Conservation (phyloP, 495 filamentous ascomycete genomes). For the Entonaema liquescens region DNA sequence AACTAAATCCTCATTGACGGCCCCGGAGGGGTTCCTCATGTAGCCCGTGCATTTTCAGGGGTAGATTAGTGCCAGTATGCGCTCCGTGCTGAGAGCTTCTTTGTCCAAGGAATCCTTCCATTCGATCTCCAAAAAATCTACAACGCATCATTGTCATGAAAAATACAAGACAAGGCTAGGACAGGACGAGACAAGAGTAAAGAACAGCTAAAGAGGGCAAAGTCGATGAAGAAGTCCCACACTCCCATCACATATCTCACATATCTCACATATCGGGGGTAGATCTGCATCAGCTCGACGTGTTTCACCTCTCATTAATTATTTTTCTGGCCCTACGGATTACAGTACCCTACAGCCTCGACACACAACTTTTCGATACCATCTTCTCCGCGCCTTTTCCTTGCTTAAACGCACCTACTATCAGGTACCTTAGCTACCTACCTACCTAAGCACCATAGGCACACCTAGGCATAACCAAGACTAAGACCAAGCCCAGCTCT, state of each 20-base stretch:
- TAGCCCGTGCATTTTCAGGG: conserved; percentile 12
- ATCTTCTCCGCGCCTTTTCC: conserved; percentile 16
- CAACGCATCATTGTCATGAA: conserved; percentile 27
- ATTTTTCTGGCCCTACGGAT: conserved; percentile 26
- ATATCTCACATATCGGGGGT: conserved; percentile 24
- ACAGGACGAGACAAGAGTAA: conserved; percentile 19
- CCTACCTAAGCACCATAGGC: not conserved
- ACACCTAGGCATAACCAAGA: conserved; percentile 4
- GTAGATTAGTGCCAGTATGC: conserved; percentile 18
- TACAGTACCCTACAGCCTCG: conserved; percentile 23
- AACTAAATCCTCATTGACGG: conserved; percentile 18
- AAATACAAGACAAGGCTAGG: conserved; percentile 16
- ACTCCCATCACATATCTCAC: too few species aligned
- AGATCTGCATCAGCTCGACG: conserved; percentile 41
- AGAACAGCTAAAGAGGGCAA: not conserved
- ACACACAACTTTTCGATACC: conserved; percentile 25
- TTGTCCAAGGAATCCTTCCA: conserved; percentile 6
- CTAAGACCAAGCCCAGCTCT: not conserved
- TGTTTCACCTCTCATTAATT: conserved; percentile 39
- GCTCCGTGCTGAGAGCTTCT: conserved; percentile 35
- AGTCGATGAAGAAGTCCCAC: conserved; percentile 36
- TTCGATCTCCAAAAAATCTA: conserved; percentile 27
- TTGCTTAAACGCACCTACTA: conserved; percentile 13
- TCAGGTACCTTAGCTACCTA: conserved; percentile 10
- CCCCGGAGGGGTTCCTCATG: not conserved